Evolutionary conservation across 1,284 basidiomycete genomes (phyloP), one percentile per base, ranked within the genome.

Genomic region (Malassezia pachydermatis): DNA sequence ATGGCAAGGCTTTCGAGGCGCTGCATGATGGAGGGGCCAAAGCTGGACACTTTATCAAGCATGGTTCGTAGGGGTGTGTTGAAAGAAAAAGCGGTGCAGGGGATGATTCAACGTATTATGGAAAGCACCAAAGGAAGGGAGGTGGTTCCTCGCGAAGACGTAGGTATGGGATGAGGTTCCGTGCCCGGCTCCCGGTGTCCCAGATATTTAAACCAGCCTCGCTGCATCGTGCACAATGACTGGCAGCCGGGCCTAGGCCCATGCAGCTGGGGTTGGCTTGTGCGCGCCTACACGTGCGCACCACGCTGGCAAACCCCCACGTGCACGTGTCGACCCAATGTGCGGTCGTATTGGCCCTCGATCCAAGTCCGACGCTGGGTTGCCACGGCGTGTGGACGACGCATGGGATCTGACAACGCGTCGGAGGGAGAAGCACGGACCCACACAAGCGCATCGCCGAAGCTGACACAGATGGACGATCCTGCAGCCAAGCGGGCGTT

Each of bases 211-310:
- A n/a, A n/a, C n/a, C n/a, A n/a, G n/a, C n/a, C n/a, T n/a, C n/a
- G n/a, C n/a, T n/a, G n/a, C n/a, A n/a, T n/a, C n/a, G n/a, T n/a
- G 29, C 29, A 30, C 29, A 10, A 30, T 30, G 29, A 9, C n/a
- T n/a, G 29, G 29, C n/a, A 30, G 29, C 1, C 40, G 28, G 27
- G 27, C 20, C 41, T 24, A 14, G 29, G 19, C 19, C 28, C 16
- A 19, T 22, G 28, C 41, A 30, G 41, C 25, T 23, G 41, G 14
- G 33, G 22, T 11, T 48, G 46, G 46, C 46, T 48, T 41, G 46
- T 48, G 46, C 40, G 39, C 44, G 14, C 25, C 5, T 16, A 29
- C 41, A 49, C 47, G 47, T 49, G 47, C 47, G 13, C 25, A 17
- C 19, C 46, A 25, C 28, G 47, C 41, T 43, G 41, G 47, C 47